These are phyloP conservation scores for Umbelopsis sp. DNA, from an alignment of 192 early-diverging fungal species.

Conservation along the genomic window DNA sequence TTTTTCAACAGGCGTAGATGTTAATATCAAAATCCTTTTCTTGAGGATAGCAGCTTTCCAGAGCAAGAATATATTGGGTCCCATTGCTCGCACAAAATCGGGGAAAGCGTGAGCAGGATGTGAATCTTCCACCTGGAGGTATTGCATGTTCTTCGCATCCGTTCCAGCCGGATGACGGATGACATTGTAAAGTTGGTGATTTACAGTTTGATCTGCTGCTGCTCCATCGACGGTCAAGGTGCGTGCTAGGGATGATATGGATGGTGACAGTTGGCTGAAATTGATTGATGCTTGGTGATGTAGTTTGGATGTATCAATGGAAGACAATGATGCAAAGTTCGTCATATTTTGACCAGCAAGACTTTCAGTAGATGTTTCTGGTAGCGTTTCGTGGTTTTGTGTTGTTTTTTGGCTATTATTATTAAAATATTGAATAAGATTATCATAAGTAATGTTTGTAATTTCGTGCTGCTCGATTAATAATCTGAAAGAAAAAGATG, in stretches of 20 bases:
- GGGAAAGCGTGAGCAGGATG: slow-evolving; percentile 49
- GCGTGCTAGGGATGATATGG: not conserved
- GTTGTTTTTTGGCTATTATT: not conserved
- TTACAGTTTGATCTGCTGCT: not conserved
- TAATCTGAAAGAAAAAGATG: not conserved
- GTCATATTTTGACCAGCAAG: not conserved
- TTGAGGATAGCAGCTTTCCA: slow-evolving; percentile 55
- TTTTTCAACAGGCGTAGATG: slow-evolving; percentile 46
- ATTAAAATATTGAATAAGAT: slow-evolving; percentile 18
- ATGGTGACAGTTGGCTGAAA: not conserved
- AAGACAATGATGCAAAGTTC: not conserved
- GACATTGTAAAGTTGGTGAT: slow-evolving; percentile 4
- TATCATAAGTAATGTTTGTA: slow-evolving; percentile 10
- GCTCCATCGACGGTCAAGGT: not conserved
- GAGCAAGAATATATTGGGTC: slow-evolving; percentile 51
- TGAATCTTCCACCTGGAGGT: slow-evolving; percentile 5
- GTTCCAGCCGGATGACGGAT: slow-evolving; percentile 16
- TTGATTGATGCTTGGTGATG: not conserved
- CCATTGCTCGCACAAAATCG: slow-evolving; percentile 44
- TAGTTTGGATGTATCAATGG: not conserved
- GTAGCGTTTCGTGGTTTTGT: not conserved
- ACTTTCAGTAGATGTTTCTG: not conserved
- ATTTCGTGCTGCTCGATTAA: slow-evolving; percentile 10
- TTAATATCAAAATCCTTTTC: slow-evolving; percentile 53
- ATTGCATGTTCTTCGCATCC: slow-evolving; percentile 13